A percentile compares a stretch with the other conserved stretches of the same genome.
These are phyloP conservation scores for Bonia amplexicaulis DNA, from an alignment of 176 grass and related monocot genomes.

Conservation along the genomic window DNA sequence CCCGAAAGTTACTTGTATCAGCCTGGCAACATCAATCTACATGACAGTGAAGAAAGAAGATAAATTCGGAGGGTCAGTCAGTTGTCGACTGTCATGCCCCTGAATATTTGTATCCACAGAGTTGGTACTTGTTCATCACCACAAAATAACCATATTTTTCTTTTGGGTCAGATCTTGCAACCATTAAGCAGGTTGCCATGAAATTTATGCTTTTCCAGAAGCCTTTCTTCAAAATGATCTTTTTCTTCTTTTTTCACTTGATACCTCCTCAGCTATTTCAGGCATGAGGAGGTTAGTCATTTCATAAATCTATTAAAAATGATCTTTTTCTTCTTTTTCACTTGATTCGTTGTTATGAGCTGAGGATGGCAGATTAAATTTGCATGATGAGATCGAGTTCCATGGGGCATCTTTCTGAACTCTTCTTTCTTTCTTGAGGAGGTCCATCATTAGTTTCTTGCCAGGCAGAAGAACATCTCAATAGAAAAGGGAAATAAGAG, in stretches of 20 bases:
- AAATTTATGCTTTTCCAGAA: background rate
- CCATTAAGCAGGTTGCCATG: background rate
- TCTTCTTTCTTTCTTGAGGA: background rate
- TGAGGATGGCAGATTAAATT: background rate
- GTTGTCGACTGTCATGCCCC: background rate
- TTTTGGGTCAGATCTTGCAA: background rate
- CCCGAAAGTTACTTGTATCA: background rate
- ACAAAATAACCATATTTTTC: background rate
- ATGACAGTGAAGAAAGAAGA: background rate
- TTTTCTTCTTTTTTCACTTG: no score
- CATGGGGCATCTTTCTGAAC: background rate
- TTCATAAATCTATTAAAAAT: background rate
- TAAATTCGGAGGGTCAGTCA: background rate
- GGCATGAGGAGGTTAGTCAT: background rate
- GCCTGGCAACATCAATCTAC: background rate
- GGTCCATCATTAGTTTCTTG: background rate
- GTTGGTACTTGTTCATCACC: background rate
- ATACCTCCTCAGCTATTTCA: background rate
- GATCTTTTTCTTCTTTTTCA: background rate
- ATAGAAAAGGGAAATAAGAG: background rate
- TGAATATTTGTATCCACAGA: background rate
- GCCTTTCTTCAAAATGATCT: background rate
- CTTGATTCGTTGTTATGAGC: background rate
- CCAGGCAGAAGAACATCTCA: background rate
- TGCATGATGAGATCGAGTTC: background rate